Evolutionary conservation across 1,139 yeast species (phyloP).

Genomic region (Candida sanyaensis): DNA sequence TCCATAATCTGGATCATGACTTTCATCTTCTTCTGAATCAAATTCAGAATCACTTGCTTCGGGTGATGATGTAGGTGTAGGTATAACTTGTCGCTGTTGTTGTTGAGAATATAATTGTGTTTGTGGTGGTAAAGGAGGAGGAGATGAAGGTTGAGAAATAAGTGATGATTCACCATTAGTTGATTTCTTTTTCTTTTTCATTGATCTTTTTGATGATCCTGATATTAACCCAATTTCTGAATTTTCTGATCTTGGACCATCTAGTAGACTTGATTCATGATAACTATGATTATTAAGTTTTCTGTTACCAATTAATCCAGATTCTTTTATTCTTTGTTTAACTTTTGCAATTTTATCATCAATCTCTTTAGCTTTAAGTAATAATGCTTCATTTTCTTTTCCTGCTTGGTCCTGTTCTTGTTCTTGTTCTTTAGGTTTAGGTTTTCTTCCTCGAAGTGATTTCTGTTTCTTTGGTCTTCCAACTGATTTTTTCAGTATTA

Average conservation of each 20-base stretch:
- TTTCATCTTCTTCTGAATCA: neutral
- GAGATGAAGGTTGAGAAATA: neutral
- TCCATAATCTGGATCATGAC: conserved; percentile 3
- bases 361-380: neutral
- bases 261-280: neutral
- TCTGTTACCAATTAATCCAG: neutral
- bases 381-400: neutral
- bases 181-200: neutral
- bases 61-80: neutral
- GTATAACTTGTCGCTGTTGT: neutral
- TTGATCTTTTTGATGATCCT: neutral
- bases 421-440: neutral
- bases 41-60: neutral
- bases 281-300: neutral
- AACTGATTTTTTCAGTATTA: neutral
- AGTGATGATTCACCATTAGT: neutral
- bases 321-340: conserved; percentile 3
- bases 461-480: conserved; percentile 3
- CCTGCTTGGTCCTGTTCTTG: too few species aligned
- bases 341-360: neutral
- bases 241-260: neutral
- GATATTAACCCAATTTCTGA: neutral
- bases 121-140: neutral
- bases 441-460: conserved; percentile 1
- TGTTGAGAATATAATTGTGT: neutral